Percentiles rank a stretch among this genome's conserved stretches.
Conservation (phyloP, 2,329 filamentous ascomycete genomes). For the Calonectria crousiana region DNA sequence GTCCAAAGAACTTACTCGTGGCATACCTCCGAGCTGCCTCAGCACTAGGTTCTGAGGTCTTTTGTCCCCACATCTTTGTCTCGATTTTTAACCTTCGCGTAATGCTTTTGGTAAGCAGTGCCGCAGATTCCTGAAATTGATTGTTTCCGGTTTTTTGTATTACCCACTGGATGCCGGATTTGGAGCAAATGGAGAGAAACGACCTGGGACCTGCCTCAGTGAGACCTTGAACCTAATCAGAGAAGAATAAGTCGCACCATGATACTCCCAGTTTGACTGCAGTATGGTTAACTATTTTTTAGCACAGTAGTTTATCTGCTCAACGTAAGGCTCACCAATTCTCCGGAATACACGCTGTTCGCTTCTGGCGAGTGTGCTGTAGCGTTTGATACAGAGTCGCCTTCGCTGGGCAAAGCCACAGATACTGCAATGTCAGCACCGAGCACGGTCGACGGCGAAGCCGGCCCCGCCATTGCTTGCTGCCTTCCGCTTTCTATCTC, state of each 20-base stretch:
- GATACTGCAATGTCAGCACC: neutral
- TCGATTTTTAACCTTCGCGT: neutral
- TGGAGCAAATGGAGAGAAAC: constrained; percentile 1
- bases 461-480: neutral
- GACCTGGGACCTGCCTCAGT: neutral
- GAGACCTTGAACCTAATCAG: neutral
- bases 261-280: constrained; percentile 4
- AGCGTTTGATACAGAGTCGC: neutral
- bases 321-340: neutral
- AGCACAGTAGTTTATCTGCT: neutral
- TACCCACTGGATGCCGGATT: neutral
- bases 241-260: neutral
- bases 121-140: neutral
- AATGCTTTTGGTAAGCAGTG: neutral
- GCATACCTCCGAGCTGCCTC: neutral
- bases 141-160: neutral
- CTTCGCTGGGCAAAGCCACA: neutral
- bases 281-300: neutral
- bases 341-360: constrained; percentile 1
- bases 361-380: neutral
- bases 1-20: neutral
- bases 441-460: neutral
- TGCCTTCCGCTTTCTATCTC: neutral
- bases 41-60: neutral
- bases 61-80: neutral